Conservation (phyloP, 192 early-diverging fungal genomes). For the Coemansia reversa region DNA sequence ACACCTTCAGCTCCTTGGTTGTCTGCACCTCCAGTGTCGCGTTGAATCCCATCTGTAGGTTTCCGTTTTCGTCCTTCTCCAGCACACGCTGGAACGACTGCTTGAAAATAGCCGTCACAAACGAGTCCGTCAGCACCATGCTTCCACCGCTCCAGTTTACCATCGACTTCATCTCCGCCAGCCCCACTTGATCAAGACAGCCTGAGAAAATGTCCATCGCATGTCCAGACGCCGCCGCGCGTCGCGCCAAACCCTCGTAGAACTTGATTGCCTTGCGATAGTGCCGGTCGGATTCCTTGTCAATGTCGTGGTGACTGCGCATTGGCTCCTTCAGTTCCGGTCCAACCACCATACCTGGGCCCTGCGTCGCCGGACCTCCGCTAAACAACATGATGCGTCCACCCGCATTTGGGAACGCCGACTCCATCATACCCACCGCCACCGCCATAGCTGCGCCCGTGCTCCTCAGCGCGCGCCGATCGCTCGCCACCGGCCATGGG, state of each 20-base stretch:
- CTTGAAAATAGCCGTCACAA: slow-evolving; percentile 95
- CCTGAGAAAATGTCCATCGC: slow-evolving; percentile 96
- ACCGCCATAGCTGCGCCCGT: slow-evolving; percentile 94
- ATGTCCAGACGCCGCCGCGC: slow-evolving; percentile 83
- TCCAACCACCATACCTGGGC: slow-evolving; percentile 94
- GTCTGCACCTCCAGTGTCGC: slow-evolving; percentile 96
- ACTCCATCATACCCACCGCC: slow-evolving; percentile 88
- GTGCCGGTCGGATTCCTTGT: slow-evolving; percentile 90
- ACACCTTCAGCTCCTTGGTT: slow-evolving; percentile 91
- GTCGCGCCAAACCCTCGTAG: slow-evolving; percentile 86
- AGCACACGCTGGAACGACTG: slow-evolving; percentile 95
- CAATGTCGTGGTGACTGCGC: slow-evolving; percentile 97
- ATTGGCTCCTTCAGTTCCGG: slow-evolving; percentile 90
- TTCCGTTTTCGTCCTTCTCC: slow-evolving; percentile 83
- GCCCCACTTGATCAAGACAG: slow-evolving; percentile 95
- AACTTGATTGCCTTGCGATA: slow-evolving; percentile 95
- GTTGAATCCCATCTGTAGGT: slow-evolving; percentile 96
- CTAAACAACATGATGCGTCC: slow-evolving; percentile 90
- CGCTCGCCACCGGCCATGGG: slow-evolving; percentile 91
- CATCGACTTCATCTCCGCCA: slow-evolving; percentile 95
- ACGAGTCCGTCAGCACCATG: slow-evolving; percentile 96
- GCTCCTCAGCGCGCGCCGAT: slow-evolving; percentile 88
- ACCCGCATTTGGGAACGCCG: slow-evolving; percentile 88
- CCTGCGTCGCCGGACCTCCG: slow-evolving; percentile 91
- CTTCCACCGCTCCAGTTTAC: slow-evolving; percentile 85